Percentiles rank a stretch among this genome's conserved stretches.
phyloP scores from a whole-genome alignment of 2,329 filamentous ascomycete genomes.

The Plectosphaerella plurivora region DNA sequence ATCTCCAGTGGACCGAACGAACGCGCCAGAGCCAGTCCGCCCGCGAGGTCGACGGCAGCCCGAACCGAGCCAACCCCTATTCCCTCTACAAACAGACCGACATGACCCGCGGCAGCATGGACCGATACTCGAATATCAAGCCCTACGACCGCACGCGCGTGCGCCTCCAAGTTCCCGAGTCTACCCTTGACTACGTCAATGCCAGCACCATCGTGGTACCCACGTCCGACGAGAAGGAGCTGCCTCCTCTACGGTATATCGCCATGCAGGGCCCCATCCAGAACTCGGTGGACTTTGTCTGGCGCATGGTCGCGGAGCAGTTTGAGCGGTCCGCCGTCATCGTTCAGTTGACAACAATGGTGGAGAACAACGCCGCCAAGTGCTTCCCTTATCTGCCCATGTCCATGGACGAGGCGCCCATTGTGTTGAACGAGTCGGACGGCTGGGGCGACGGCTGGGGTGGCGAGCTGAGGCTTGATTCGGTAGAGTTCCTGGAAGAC shows the following conservation, averaged over 20 bases:
- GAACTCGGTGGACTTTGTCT: constrained; percentile 74
- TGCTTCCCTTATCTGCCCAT: constrained; percentile 85
- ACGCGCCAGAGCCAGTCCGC: constrained; percentile 35
- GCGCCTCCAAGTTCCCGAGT: constrained; percentile 71
- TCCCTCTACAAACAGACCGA: constrained; percentile 28
- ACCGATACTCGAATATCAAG: constrained; percentile 86
- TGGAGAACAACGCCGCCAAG: constrained; percentile 74
- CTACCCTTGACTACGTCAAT: constrained; percentile 75
- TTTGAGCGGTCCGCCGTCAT: constrained; percentile 69
- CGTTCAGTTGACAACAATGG: constrained; percentile 89
- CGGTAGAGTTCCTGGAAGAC: constrained; percentile 47
- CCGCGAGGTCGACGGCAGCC: constrained; percentile 26
- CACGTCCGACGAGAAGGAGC: constrained; percentile 30
- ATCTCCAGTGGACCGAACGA: constrained; percentile 50
- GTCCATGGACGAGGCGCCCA: constrained; percentile 44
- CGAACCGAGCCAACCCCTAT: constrained; percentile 5
- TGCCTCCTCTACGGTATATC: constrained; percentile 63
- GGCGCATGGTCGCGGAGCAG: constrained; percentile 93
- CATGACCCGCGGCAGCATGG: constrained; percentile 41
- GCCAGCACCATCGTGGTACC: constrained; percentile 65
- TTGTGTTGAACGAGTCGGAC: constrained; percentile 57
- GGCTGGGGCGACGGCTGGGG: constrained; percentile 64
- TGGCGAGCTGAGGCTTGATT: constrained; percentile 65
- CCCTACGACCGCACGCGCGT: constrained; percentile 86
- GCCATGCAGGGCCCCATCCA: constrained; percentile 89